phyloP scores from a whole-genome alignment of 441 rosid species.

The Capsella rubella region DNA sequence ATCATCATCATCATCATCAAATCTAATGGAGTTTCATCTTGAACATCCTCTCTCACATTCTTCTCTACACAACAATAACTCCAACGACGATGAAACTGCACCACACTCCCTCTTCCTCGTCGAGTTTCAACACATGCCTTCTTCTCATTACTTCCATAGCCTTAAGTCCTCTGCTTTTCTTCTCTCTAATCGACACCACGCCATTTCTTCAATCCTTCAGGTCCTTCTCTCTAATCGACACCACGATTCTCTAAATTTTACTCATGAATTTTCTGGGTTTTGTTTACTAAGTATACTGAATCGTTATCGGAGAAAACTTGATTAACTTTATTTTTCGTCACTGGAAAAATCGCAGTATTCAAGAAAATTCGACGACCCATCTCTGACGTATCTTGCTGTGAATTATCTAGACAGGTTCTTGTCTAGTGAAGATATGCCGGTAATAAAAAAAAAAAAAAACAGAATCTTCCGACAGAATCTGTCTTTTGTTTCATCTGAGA shows the following conservation, averaged over 20 bases:
- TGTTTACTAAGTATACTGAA: background rate
- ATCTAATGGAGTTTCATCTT: conserved; percentile 66
- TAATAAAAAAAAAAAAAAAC: conserved; percentile 35
- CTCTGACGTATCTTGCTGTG: conserved; percentile 69
- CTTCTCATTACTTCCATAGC: conserved; percentile 43
- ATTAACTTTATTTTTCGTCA: background rate
- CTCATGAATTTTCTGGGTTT: background rate
- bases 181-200: conserved; percentile 51
- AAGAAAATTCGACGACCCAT: conserved; percentile 50
- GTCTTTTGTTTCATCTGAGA: conserved; percentile 20
- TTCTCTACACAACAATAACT: conserved; percentile 32
- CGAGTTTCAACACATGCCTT: conserved; percentile 67
- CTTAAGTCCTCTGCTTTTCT: conserved; percentile 50
- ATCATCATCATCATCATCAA: background rate
- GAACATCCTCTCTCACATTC: conserved; percentile 60
- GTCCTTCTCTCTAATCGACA: conserved; percentile 52
- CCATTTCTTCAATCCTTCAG: conserved; percentile 57
- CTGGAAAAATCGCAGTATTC: conserved; percentile 21
- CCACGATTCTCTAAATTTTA: background rate
- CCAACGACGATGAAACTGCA: conserved; percentile 13
- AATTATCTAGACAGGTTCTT: conserved; percentile 81
- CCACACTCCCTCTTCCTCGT: conserved; percentile 52
- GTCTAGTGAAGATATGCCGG: conserved; percentile 58
- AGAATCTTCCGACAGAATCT: conserved; percentile 39
- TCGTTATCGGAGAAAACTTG: background rate